These are phyloP conservation scores for Quercus phellos DNA, from an alignment of 331 rosid genomes.

Conservation along the genomic window DNA sequence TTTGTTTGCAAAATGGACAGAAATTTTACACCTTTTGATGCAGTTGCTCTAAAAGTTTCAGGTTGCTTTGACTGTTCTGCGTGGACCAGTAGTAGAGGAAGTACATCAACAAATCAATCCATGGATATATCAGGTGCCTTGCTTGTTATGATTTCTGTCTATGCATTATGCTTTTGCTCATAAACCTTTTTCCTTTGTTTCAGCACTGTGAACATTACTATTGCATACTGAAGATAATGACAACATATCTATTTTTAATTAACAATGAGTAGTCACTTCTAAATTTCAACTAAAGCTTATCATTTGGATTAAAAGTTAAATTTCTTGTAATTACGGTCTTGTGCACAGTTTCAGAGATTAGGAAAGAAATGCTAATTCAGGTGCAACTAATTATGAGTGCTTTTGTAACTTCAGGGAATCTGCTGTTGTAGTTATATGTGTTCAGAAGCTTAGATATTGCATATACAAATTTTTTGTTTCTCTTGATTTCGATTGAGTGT, in stretches of 20 bases:
- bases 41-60: conserved; percentile 16
- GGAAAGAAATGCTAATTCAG: neutral
- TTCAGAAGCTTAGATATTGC: neutral
- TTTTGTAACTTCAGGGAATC: neutral
- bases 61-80: conserved; percentile 41
- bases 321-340: neutral
- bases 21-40: too few relatives aligned
- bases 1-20: too few relatives aligned
- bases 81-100: conserved; percentile 48
- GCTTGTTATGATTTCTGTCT: conserved; percentile 16
- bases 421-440: neutral
- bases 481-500: neutral
- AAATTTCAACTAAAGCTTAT: neutral
- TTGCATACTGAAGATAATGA: conserved; percentile 12
- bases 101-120: conserved; percentile 51
- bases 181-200: conserved; percentile 5
- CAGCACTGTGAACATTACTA: conserved; percentile 4
- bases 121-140: conserved; percentile 51
- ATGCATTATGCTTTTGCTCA: conserved; percentile 12
- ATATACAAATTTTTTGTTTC: neutral
- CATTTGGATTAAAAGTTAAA: neutral
- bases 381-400: neutral
- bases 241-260: neutral
- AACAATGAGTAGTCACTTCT: neutral
- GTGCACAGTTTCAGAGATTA: neutral